These are phyloP conservation scores for Paecilomyces fulvus DNA, from an alignment of 2,329 filamentous ascomycete genomes.

Conservation along the genomic window DNA sequence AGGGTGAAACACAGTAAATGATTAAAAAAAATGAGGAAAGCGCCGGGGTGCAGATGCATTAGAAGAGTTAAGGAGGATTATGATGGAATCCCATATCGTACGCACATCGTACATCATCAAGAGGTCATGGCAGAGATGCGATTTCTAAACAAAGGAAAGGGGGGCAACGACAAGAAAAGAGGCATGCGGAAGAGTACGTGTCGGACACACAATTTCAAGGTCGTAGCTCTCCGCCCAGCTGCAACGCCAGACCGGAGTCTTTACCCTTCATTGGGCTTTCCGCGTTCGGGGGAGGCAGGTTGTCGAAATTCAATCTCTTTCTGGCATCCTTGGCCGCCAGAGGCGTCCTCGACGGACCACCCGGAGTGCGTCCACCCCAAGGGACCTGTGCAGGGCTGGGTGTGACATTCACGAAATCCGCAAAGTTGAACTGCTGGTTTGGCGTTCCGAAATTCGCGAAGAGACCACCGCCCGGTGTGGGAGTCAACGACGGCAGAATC, in stretches of 20 bases:
- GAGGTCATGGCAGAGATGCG: conserved; percentile 5
- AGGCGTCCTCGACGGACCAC: conserved; percentile 56
- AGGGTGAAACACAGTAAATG: conserved; percentile 1
- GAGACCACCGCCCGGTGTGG: conserved; percentile 60
- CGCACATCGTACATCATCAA: conserved; percentile 4
- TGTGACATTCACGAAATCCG: conserved; percentile 95
- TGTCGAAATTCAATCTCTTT: conserved; percentile 74
- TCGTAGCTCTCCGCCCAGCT: conserved; percentile 57
- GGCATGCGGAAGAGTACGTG: conserved; percentile 2
- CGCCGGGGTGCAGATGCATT: not conserved
- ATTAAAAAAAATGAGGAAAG: conserved; percentile 6
- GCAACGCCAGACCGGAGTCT: conserved; percentile 51
- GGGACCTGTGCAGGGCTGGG: conserved; percentile 85
- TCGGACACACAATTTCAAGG: conserved; percentile 27
- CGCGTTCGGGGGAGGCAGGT: conserved; percentile 50
- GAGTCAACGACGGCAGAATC: conserved; percentile 42
- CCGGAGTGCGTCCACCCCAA: conserved; percentile 57
- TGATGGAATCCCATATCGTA: conserved; percentile 1
- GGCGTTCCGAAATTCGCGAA: conserved; percentile 69
- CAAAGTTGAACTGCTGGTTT: conserved; percentile 80
- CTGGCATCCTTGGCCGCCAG: conserved; percentile 59
- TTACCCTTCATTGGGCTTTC: conserved; percentile 38
- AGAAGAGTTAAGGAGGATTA: not conserved
- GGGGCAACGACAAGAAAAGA: not conserved
- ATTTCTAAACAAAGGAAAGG: not conserved